These are phyloP conservation scores for Penstemon eatonii DNA, from an alignment of 257 asterid genomes.

Conservation along the genomic window DNA sequence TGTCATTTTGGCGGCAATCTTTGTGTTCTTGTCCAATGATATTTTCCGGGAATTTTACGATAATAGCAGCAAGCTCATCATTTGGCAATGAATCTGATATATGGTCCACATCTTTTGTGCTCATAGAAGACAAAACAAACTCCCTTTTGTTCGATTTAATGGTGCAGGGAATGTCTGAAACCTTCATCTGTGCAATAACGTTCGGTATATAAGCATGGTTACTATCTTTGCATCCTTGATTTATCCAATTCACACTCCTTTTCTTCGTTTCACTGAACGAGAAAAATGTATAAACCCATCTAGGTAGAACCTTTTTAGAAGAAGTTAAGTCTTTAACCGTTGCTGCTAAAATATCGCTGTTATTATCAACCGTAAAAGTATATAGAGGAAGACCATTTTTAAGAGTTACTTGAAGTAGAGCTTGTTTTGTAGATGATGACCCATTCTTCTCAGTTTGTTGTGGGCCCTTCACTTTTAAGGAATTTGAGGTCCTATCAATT, in stretches of 20 bases:
- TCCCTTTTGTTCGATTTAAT: constrained; percentile 42
- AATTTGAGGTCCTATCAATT: constrained; percentile 29
- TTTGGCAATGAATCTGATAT: constrained; percentile 36
- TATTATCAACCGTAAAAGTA: constrained; percentile 72
- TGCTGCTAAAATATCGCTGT: constrained; percentile 66
- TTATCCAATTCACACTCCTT: constrained; percentile 47
- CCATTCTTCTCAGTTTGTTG: constrained; percentile 34
- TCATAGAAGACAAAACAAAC: constrained; percentile 54
- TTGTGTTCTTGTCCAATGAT: constrained; percentile 13
- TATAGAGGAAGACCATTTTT: constrained; percentile 74
- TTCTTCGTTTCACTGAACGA: constrained; percentile 57
- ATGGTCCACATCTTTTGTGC: constrained; percentile 31
- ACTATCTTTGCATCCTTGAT: constrained; percentile 51
- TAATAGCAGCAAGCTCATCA: constrained; percentile 68
- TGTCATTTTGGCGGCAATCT: constrained; percentile 22
- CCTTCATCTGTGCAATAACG: constrained; percentile 72
- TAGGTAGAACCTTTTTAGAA: constrained; percentile 34
- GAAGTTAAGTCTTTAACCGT: constrained; percentile 49
- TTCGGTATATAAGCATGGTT: constrained; percentile 50
- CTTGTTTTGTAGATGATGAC: constrained; percentile 44
- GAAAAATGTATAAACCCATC: constrained; percentile 66
- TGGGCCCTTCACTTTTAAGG: constrained; percentile 41
- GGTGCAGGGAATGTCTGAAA: constrained; percentile 42
- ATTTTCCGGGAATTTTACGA: constrained; percentile 46
- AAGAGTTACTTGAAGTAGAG: constrained; percentile 69